Conservation (phyloP, 441 rosid genomes). For the Erodium moschatum region DNA sequence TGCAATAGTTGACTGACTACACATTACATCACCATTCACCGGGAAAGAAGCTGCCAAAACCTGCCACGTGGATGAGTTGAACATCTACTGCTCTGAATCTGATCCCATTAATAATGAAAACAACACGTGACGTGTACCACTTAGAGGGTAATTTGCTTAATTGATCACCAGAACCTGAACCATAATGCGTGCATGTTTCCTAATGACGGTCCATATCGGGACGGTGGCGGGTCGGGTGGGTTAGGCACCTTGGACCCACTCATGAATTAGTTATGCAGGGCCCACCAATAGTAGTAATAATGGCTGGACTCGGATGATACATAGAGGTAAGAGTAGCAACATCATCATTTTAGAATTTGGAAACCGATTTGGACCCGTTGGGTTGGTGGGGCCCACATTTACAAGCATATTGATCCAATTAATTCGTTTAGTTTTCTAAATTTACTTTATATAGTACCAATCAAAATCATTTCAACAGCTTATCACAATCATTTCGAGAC, state of each 20-base stretch:
- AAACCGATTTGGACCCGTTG: background rate
- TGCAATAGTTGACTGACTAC: background rate
- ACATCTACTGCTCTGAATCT: background rate
- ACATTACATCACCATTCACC: background rate
- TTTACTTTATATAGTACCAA: too few species aligned
- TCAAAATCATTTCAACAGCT: too few species aligned
- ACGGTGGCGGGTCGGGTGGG: too few species aligned
- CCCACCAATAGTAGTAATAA: background rate
- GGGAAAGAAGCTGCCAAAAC: background rate
- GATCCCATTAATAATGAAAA: background rate
- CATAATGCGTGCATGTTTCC: background rate
- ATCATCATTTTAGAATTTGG: background rate
- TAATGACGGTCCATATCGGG: too few species aligned
- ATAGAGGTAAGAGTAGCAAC: background rate
- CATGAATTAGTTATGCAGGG: background rate
- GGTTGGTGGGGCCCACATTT: too few species aligned
- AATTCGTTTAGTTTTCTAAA: too few species aligned
- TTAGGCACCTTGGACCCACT: too few species aligned
- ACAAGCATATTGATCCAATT: too few species aligned
- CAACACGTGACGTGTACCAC: background rate
- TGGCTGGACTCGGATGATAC: background rate
- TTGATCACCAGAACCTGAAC: background rate
- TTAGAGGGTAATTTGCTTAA: background rate
- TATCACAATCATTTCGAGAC: too few species aligned
- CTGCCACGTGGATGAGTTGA: background rate